These are phyloP conservation scores for Fusarium sp. DNA, from an alignment of 2,329 filamentous ascomycete genomes.

Conservation along the genomic window DNA sequence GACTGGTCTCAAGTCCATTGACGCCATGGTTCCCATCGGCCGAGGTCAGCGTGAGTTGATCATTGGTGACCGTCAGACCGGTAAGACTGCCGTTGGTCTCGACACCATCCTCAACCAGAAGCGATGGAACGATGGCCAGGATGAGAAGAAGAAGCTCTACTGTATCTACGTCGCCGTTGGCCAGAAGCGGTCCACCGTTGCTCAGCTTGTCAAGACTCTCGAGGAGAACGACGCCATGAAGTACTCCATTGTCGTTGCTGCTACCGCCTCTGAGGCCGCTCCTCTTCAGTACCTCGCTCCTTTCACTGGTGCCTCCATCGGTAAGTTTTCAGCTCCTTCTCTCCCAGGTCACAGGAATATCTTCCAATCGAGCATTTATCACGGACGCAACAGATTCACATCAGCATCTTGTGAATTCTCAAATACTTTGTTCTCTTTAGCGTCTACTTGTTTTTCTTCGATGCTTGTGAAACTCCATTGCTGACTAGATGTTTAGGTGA, in stretches of 20 bases:
- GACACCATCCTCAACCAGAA: slow-evolving; percentile 99
- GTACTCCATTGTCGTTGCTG: slow-evolving; percentile 92
- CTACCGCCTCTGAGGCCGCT: slow-evolving; percentile 96
- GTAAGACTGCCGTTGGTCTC: slow-evolving; percentile 98
- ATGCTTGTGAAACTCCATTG: too few relatives aligned
- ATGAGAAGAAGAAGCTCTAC: slow-evolving; percentile 99
- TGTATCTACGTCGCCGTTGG: slow-evolving; percentile 99
- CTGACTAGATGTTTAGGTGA: slow-evolving; percentile 58
- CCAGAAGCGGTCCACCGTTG: slow-evolving; percentile 99
- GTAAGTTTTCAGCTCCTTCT: not conserved
- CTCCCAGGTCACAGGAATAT: not conserved
- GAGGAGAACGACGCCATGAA: slow-evolving; percentile 99
- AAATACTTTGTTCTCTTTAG: not conserved
- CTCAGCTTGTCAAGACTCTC: slow-evolving; percentile 98
- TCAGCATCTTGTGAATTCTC: not conserved
- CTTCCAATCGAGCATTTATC: not conserved
- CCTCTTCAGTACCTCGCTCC: slow-evolving; percentile 94
- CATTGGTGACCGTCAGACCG: slow-evolving; percentile 99
- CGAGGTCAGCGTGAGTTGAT: slow-evolving; percentile 99
- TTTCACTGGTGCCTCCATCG: slow-evolving; percentile 74
- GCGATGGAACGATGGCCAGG: slow-evolving; percentile 87
- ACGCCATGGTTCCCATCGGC: slow-evolving; percentile 99
- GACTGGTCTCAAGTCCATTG: slow-evolving; percentile 98
- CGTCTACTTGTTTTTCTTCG: not conserved
- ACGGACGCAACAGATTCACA: not conserved